Conservation (phyloP, 23 red algal genomes). For the Gracilaria vermiculophylla region DNA sequence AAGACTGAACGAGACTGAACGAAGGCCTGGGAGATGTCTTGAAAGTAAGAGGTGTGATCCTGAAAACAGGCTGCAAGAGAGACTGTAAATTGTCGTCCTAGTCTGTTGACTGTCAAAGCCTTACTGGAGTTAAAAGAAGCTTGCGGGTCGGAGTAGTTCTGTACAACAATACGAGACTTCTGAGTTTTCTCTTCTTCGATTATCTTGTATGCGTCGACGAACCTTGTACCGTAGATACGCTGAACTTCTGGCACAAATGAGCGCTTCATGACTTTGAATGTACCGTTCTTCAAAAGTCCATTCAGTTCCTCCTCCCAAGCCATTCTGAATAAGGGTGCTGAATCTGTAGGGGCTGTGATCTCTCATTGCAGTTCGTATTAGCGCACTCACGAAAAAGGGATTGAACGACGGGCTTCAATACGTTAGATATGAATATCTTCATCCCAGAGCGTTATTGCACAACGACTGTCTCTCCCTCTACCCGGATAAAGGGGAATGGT, state of each 20-base stretch:
- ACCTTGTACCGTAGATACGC: background rate
- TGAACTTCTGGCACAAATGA: background rate
- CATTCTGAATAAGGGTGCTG: no score
- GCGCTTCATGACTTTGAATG: background rate
- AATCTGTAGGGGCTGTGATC: no score
- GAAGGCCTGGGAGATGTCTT: background rate
- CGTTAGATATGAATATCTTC: slow-evolving; percentile 13
- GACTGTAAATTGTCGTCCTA: background rate
- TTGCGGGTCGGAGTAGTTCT: background rate
- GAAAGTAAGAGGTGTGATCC: background rate
- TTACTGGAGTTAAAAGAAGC: background rate
- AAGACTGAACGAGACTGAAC: background rate
- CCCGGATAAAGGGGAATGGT: background rate
- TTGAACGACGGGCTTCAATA: background rate
- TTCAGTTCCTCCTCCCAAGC: background rate
- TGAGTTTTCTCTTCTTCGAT: no score
- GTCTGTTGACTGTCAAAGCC: background rate
- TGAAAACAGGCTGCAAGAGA: background rate
- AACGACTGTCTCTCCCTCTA: background rate
- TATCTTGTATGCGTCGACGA: no score
- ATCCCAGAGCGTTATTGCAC: background rate
- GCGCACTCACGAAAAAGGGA: background rate
- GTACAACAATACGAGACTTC: background rate
- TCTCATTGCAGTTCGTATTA: background rate
- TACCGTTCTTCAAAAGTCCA: background rate